Conservation (phyloP, 768 basidiomycete species). For the Nidula microcarpa region DNA sequence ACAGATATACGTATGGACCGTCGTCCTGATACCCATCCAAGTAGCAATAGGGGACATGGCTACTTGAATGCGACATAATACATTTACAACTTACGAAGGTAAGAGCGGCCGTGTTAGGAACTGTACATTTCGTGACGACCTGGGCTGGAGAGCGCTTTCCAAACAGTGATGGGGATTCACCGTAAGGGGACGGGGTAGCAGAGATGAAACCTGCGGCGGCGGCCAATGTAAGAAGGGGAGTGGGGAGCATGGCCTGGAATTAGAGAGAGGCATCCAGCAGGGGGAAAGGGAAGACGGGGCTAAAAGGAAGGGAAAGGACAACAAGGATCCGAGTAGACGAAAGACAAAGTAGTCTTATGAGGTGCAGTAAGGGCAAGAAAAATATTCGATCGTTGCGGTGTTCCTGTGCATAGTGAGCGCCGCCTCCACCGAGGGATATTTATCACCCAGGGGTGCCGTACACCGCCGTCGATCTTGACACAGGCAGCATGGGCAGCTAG, state of each 20-base stretch:
- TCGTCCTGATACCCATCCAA: constrained; percentile 28
- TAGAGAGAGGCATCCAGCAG: background rate
- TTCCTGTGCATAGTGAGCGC: too few species aligned
- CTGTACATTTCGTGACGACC: constrained; percentile 29
- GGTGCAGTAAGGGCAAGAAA: too few species aligned
- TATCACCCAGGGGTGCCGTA: too few species aligned
- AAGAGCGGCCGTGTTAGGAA: constrained; percentile 34
- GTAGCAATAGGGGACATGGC: background rate
- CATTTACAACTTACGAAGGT: constrained; percentile 29
- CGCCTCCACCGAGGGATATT: too few species aligned
- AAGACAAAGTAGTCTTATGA: too few species aligned
- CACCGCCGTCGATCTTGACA: too few species aligned
- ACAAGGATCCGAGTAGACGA: background rate
- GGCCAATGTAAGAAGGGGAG: constrained; percentile 5
- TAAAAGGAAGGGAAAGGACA: background rate
- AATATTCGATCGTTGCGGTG: too few species aligned
- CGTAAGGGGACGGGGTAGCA: constrained; percentile 1
- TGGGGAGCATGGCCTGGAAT: constrained; percentile 3
- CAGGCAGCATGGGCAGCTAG: too few species aligned
- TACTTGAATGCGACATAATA: background rate
- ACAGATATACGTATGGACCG: constrained; percentile 36
- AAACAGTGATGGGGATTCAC: background rate
- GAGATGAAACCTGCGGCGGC: constrained; percentile 7
- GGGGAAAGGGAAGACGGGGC: background rate
- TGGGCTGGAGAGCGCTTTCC: constrained; percentile 19